These are phyloP conservation scores for Phyllachora maydis DNA, from an alignment of 2,329 filamentous ascomycete species.

Conservation along the genomic window DNA sequence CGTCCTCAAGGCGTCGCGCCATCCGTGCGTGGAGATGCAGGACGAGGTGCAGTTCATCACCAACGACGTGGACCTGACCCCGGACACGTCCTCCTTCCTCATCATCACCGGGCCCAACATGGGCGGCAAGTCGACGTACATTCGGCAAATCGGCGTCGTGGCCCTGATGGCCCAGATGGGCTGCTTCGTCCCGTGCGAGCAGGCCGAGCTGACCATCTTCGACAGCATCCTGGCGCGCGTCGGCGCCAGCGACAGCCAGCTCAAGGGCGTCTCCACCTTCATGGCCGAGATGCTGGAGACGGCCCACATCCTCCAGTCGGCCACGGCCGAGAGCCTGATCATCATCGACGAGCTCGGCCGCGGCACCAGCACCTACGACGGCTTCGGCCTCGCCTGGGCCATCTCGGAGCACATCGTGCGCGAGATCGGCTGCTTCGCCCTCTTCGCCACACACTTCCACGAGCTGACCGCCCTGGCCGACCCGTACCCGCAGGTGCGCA, in stretches of 20 bases:
- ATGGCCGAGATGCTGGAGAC: slow-evolving; percentile 99
- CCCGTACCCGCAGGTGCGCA: slow-evolving; percentile 70
- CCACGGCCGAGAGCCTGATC: slow-evolving; percentile 85
- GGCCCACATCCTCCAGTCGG: slow-evolving; percentile 93
- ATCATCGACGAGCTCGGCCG: slow-evolving; percentile 97
- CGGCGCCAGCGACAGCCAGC: slow-evolving; percentile 85
- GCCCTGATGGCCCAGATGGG: slow-evolving; percentile 94
- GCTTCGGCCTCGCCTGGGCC: slow-evolving; percentile 96
- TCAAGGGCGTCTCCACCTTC: slow-evolving; percentile 95
- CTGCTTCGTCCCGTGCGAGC: slow-evolving; percentile 81
- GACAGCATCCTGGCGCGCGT: slow-evolving; percentile 93
- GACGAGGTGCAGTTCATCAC: slow-evolving; percentile 98
- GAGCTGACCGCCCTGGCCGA: slow-evolving; percentile 84
- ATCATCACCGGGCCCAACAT: slow-evolving; percentile 98
- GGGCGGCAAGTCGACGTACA: slow-evolving; percentile 97
- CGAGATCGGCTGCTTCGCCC: slow-evolving; percentile 81
- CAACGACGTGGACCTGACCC: slow-evolving; percentile 72
- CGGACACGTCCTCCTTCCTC: slow-evolving; percentile 68
- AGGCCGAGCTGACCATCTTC: slow-evolving; percentile 86
- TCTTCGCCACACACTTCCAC: slow-evolving; percentile 98
- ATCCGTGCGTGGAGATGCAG: slow-evolving; percentile 97
- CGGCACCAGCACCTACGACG: slow-evolving; percentile 94
- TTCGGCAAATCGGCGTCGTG: slow-evolving; percentile 90
- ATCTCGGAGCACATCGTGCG: slow-evolving; percentile 95
- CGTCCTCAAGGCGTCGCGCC: slow-evolving; percentile 75